Base-by-base conservation (phyloP, 2,329 filamentous ascomycete species). In the Phyllosticta citribraziliensis region DNA sequence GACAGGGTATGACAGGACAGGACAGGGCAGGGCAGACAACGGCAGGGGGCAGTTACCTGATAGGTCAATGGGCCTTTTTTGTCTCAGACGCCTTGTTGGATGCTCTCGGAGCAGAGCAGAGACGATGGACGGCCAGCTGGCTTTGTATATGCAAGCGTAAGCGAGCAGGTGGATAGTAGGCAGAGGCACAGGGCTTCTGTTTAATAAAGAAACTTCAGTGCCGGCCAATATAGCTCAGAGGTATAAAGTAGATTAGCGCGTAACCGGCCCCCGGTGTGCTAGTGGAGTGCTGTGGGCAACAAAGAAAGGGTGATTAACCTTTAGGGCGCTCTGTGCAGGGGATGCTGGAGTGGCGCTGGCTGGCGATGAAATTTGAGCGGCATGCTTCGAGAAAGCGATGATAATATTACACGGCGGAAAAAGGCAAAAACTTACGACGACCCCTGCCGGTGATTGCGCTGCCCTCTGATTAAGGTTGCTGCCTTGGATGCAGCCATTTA, bases 321-420 rank as follows among this genome's bases (percentile, higher is more conserved):
- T 69, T 73, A 72, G 70, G 65, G 69, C 67, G 63, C 57, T 59
- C 66, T 57, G 56, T 65, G 68, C 70, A 66, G 66, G 68, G 69
- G 63, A 63, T 65, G 59, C 27, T 64, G 64, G 60, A 62, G 63
- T 65, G 51, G 55, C 58, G 63, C 60, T 62, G 63, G 63, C 60
- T 61, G 63, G 58, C 55, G 35, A 63, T 27, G 55, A 57, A 57
- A 57, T 57, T 47, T 53, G 50, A 50, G 40, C 40, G 55, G 35
- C 52, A 59, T 56, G 24, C 35, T 59, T 56, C 24, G 47, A 30
- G 56, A 30, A 55, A 50, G 40, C n/a, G 17, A 47, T 47, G 40
- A 47, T 47, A 47, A 47, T n/a, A 47, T 47, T 47, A 47, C 17
- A 19, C 40, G 40, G 40, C 40, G 17, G 17, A 47, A 47, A 47